Conservation (phyloP, 257 asterid genomes). For the Ocimum tenuiflorum region DNA sequence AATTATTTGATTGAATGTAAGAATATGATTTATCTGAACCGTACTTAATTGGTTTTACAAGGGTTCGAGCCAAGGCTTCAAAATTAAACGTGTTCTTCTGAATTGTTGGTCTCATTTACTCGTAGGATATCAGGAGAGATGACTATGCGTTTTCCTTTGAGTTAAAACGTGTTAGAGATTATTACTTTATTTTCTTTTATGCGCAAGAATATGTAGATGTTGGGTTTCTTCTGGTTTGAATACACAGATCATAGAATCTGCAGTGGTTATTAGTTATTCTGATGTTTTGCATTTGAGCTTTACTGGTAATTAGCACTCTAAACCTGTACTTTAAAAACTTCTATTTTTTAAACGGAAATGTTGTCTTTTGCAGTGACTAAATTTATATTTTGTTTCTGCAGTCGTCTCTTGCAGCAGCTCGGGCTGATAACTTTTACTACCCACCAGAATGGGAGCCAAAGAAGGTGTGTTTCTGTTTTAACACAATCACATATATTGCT, state of each 20-base stretch:
- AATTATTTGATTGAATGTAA: neutral
- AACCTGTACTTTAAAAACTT: neutral
- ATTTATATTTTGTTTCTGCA: constrained; percentile 39
- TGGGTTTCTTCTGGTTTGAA: neutral
- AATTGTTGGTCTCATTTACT: neutral
- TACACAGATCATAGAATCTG: neutral
- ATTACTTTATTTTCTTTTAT: neutral
- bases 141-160: neutral
- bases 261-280: neutral
- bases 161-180: neutral
- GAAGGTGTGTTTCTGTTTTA: constrained; percentile 43
- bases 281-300: neutral
- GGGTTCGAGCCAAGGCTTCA: constrained; percentile 14
- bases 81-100: neutral
- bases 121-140: neutral
- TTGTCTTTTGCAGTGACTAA: constrained; percentile 9
- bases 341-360: neutral
- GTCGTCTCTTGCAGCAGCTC: constrained; percentile 97
- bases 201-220: neutral
- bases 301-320: neutral
- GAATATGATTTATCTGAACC: neutral
- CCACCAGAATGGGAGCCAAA: constrained; percentile 99
- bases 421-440: constrained; percentile 97
- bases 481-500: neutral
- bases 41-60: neutral